phyloP scores from a whole-genome alignment of 1,139 yeast genomes.

The Magnusiomyces tetraspermus region DNA sequence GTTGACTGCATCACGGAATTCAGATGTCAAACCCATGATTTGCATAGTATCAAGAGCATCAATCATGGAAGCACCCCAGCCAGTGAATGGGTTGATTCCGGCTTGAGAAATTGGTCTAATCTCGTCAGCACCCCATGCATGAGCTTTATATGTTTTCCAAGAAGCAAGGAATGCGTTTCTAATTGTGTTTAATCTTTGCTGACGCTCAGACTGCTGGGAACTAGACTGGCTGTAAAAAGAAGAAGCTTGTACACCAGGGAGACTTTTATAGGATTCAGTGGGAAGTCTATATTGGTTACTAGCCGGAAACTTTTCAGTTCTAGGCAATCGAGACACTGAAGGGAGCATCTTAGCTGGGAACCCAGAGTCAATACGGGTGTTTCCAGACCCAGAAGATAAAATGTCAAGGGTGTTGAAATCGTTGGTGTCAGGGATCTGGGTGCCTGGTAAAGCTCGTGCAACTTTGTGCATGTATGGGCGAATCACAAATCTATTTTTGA shows the following conservation, averaged over 20 bases:
- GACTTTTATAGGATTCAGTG: constrained; percentile 1
- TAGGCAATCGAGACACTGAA: constrained; percentile 17
- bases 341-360: constrained; percentile 5
- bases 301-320: constrained; percentile 22
- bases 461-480: not conserved
- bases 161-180: constrained; percentile 44
- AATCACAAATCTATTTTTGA: not conserved
- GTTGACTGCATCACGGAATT: constrained; percentile 43
- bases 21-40: constrained; percentile 50
- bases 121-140: constrained; percentile 66
- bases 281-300: constrained; percentile 13
- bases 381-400: constrained; percentile 11
- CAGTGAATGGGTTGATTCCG: constrained; percentile 36
- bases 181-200: constrained; percentile 39
- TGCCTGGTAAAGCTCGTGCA: not conserved
- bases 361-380: constrained; percentile 9
- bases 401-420: constrained; percentile 12
- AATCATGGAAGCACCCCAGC: constrained; percentile 47
- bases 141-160: constrained; percentile 50
- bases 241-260: constrained; percentile 10
- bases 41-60: constrained; percentile 63
- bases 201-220: constrained; percentile 3
- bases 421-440: constrained; percentile 1
- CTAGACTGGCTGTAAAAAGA: constrained; percentile 6
- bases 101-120: constrained; percentile 33